Percentiles rank a stretch among this genome's conserved stretches.
Conservation (phyloP, 2,329 filamentous ascomycete species). For the Corinectria fuckeliana region DNA sequence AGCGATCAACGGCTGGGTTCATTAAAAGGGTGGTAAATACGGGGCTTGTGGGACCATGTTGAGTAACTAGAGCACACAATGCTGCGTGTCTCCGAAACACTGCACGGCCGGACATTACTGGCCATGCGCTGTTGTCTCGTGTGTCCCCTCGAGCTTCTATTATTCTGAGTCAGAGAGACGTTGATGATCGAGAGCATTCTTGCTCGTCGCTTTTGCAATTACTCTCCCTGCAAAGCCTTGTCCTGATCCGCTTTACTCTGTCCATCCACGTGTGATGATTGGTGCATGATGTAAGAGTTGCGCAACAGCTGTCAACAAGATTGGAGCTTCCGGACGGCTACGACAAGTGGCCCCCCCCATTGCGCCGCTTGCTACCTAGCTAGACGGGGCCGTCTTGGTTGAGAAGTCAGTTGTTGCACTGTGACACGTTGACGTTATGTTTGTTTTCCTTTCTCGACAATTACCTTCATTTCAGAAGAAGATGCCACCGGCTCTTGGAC, state of each 20-base stretch:
- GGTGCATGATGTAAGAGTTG: constrained; percentile 27
- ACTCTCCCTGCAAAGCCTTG: constrained; percentile 9
- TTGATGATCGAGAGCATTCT: not conserved
- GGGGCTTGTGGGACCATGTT: constrained; percentile 9
- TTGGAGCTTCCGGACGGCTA: not conserved
- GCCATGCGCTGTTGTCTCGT: constrained; percentile 20
- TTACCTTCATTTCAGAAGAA: constrained; percentile 17
- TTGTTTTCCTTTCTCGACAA: constrained; percentile 18
- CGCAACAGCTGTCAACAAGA: constrained; percentile 1
- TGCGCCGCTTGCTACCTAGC: not conserved
- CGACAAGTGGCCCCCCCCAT: not conserved
- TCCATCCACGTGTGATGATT: constrained; percentile 22
- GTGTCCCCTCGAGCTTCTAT: constrained; percentile 22
- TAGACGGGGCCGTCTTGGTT: not conserved
- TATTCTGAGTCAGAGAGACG: constrained; percentile 26
- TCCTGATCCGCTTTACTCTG: constrained; percentile 7
- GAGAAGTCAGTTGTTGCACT: constrained; percentile 1
- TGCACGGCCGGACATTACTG: constrained; percentile 14
- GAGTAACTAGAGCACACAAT: constrained; percentile 4
- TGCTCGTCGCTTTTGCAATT: not conserved
- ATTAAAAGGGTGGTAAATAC: constrained; percentile 10
- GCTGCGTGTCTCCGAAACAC: constrained; percentile 1
- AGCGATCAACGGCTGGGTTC: constrained; percentile 12
- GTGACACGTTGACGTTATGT: constrained; percentile 23
- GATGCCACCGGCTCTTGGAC: constrained; percentile 23